Evolutionary conservation across 192 early-diverging fungal genomes (phyloP).

Genomic region (Chytriomyces confervae): DNA sequence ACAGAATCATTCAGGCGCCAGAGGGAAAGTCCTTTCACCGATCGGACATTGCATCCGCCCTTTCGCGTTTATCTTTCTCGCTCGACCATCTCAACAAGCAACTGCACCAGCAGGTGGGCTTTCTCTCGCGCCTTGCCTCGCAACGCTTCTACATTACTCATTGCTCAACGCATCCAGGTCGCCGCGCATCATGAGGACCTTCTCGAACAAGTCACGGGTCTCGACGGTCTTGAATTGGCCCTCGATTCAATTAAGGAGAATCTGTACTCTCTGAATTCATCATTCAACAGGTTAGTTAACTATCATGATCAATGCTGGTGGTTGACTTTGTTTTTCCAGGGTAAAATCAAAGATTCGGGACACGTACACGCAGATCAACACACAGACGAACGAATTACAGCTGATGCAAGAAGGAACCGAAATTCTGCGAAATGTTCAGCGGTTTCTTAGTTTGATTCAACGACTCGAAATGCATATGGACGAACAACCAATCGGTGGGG

Average conservation of each 20-base stretch:
- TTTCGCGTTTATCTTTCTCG: constrained; percentile 70
- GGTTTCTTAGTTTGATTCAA: constrained; percentile 66
- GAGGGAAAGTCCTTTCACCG: constrained; percentile 58
- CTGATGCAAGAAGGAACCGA: constrained; percentile 66
- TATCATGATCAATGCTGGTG: background rate
- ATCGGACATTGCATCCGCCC: constrained; percentile 66
- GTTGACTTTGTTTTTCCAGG: constrained; percentile 36
- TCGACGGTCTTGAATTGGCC: constrained; percentile 63
- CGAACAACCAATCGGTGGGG: background rate
- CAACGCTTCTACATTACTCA: background rate
- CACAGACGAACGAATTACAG: constrained; percentile 67
- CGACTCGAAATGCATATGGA: constrained; percentile 60
- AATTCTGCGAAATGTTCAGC: constrained; percentile 60
- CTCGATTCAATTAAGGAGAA: constrained; percentile 60
- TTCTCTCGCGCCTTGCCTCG: background rate
- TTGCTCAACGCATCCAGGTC: constrained; percentile 55
- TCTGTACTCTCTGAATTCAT: constrained; percentile 59
- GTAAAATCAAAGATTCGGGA: constrained; percentile 63
- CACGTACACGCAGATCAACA: constrained; percentile 66
- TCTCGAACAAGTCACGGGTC: constrained; percentile 69
- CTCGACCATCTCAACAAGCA: constrained; percentile 79
- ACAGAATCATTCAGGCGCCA: constrained; percentile 65
- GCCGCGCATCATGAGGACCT: constrained; percentile 71
- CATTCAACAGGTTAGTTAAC: constrained; percentile 59
- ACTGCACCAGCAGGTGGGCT: constrained; percentile 70